A percentile compares a stretch with the other conserved stretches of the same genome.
phyloP scores from a whole-genome alignment of 2,329 filamentous ascomycete species.

The Colletotrichum siamense region DNA sequence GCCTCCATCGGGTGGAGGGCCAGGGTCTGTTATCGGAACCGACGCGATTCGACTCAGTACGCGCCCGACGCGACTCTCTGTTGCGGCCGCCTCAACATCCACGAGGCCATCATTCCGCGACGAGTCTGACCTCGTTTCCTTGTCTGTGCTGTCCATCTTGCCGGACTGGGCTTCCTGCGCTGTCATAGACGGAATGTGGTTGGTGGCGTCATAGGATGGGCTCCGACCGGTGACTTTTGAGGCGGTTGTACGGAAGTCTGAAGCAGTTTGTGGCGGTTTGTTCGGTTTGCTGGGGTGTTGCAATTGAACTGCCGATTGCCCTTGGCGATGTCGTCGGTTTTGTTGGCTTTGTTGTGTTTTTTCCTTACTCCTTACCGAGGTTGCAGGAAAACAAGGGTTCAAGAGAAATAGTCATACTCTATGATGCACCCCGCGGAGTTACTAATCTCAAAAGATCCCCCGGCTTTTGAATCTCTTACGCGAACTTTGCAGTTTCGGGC shows the following conservation, averaged over 20 bases:
- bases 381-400: neutral
- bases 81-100: neutral
- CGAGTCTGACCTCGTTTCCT: constrained; percentile 13
- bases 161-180: neutral
- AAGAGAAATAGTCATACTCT: neutral
- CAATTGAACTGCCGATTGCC: neutral
- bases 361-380: neutral
- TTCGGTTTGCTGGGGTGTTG: neutral
- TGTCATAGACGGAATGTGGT: neutral
- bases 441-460: neutral
- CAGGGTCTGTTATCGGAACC: neutral
- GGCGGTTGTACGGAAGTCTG: neutral
- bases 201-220: neutral
- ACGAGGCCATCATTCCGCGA: neutral
- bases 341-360: neutral
- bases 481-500: neutral
- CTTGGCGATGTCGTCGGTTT: neutral
- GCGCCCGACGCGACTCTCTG: constrained; percentile 5
- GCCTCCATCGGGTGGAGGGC: constrained; percentile 15
- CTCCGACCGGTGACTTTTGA: neutral
- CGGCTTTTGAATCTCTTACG: neutral
- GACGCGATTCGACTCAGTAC: constrained; percentile 17
- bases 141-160: neutral
- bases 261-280: neutral
- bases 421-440: neutral